Evolutionary conservation across 257 asterid genomes (phyloP).

Genomic region (Apocynum venetum): DNA sequence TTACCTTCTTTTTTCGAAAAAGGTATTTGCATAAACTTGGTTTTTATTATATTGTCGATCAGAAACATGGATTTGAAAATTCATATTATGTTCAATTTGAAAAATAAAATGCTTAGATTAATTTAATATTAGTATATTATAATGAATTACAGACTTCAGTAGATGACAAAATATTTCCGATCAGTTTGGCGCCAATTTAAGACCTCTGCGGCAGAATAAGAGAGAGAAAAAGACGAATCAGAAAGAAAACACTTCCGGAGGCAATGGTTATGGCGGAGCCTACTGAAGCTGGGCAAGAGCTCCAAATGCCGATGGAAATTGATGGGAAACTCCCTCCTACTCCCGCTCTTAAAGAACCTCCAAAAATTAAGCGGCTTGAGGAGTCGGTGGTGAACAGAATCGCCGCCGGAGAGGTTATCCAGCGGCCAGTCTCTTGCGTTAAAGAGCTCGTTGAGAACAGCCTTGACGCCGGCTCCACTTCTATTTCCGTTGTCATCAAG

Average conservation of each 20-base stretch:
- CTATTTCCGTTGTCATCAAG: conserved; percentile 69
- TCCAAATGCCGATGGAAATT: conserved; percentile 38
- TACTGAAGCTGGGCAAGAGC: conserved; percentile 7
- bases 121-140: too few species aligned
- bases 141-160: too few species aligned
- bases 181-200: neutral
- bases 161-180: too few species aligned
- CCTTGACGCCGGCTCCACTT: conserved; percentile 74
- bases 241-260: neutral
- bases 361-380: conserved; percentile 68
- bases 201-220: neutral
- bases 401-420: conserved; percentile 97
- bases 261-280: neutral
- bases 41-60: too few species aligned
- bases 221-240: neutral
- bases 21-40: too few species aligned
- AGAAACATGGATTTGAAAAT: too few species aligned
- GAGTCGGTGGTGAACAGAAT: conserved; percentile 88
- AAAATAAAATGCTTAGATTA: too few species aligned
- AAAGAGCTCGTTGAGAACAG: conserved; percentile 96
- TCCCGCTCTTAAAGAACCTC: conserved; percentile 47
- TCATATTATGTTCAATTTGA: too few species aligned
- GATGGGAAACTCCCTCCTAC: conserved; percentile 32
- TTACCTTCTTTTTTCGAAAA: too few species aligned
- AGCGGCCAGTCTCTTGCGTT: conserved; percentile 92